Evolutionary conservation across 2,329 filamentous ascomycete genomes (phyloP).

Genomic region (Salinomyces thailandicus): DNA sequence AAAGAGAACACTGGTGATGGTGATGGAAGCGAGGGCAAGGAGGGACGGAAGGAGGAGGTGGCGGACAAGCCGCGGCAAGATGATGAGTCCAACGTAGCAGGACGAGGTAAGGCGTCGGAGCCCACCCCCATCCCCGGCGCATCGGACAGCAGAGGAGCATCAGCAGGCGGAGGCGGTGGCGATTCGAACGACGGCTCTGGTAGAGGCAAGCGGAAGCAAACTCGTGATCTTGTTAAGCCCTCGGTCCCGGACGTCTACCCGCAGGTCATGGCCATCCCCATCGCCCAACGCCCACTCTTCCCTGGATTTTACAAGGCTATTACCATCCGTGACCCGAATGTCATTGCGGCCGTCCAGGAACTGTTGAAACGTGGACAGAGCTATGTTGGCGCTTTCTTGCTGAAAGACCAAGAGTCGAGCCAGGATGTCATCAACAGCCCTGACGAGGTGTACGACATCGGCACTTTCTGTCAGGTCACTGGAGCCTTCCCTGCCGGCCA

Average conservation of each 20-base stretch:
- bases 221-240: conserved; percentile 68
- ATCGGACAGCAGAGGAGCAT: conserved; percentile 49
- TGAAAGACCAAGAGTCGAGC: conserved; percentile 92
- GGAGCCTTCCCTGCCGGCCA: conserved; percentile 79
- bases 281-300: conserved; percentile 85
- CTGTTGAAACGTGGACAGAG: conserved; percentile 95
- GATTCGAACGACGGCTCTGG: conserved; percentile 47
- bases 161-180: conserved; percentile 42
- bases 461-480: conserved; percentile 95
- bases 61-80: conserved; percentile 17
- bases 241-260: conserved; percentile 91
- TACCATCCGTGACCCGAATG: conserved; percentile 86
- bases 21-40: conserved; percentile 13
- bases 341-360: conserved; percentile 84
- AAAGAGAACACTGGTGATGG: conserved; percentile 47
- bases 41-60: conserved; percentile 24
- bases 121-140: conserved; percentile 42
- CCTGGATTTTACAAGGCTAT: conserved; percentile 99
- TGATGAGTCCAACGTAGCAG: conserved; percentile 25
- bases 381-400: conserved; percentile 91
- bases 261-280: conserved; percentile 94
- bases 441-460: conserved; percentile 88
- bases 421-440: conserved; percentile 84
- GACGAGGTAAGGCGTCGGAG: conserved; percentile 41
- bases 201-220: conserved; percentile 63